Evolutionary conservation across 306 rosid species (phyloP).

Genomic region (Citrullus colocynthis): DNA sequence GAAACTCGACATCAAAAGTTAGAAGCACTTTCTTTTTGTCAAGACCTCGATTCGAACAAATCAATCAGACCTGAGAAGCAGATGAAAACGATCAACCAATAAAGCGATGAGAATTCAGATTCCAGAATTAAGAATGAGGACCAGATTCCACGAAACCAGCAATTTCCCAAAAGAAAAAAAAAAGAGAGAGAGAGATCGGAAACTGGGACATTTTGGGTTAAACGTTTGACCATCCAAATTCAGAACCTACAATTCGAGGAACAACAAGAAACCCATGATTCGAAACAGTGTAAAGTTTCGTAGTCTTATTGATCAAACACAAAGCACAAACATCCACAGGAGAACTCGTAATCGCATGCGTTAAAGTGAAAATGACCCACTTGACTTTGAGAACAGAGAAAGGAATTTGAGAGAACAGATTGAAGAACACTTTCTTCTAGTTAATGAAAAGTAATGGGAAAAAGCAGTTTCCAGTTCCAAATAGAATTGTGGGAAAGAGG

Average conservation of each 20-base stretch:
- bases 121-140: background rate
- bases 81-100: background rate
- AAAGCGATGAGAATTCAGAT: background rate
- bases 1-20: background rate
- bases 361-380: background rate
- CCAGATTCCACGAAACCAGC: background rate
- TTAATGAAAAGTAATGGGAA: background rate
- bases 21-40: background rate
- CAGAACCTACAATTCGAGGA: background rate
- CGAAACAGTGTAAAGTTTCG: background rate
- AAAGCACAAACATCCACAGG: background rate
- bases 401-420: background rate
- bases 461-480: background rate
- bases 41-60: background rate
- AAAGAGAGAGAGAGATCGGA: background rate
- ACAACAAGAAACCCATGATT: background rate
- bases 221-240: background rate
- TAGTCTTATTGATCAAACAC: background rate
- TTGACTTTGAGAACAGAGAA: background rate
- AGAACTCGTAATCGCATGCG: background rate
- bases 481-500: background rate
- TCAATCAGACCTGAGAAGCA: background rate
- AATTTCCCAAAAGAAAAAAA: background rate
- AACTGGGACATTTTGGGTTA: background rate
- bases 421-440: background rate